Percentiles rank a stretch among this genome's conserved stretches.
phyloP scores from a whole-genome alignment of 2,329 filamentous ascomycete species.

The Aspergillus latus region DNA sequence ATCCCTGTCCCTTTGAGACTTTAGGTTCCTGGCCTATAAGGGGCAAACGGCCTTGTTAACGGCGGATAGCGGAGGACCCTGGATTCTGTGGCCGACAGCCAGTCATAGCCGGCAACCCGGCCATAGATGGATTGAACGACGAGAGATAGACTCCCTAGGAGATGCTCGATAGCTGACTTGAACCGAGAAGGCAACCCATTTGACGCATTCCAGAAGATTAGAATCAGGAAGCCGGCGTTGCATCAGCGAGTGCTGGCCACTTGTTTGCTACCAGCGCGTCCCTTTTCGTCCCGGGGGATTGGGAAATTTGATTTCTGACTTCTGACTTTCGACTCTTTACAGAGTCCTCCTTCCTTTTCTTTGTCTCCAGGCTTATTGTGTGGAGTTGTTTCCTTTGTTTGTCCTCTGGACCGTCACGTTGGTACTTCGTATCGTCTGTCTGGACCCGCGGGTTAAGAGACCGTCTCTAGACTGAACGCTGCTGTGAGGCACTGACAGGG shows the following conservation, averaged over 20 bases:
- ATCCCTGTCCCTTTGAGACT: not conserved
- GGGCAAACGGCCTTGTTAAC: not conserved
- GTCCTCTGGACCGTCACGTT: not conserved
- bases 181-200: not conserved
- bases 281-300: not conserved
- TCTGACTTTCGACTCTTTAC: not conserved
- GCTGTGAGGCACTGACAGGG: not conserved
- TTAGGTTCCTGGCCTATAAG: slow-evolving; percentile 3
- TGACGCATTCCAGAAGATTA: slow-evolving; percentile 5
- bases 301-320: slow-evolving; percentile 2
- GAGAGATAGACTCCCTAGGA: not conserved
- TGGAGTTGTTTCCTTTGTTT: slow-evolving; percentile 6
- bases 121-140: not conserved
- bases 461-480: not conserved
- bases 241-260: not conserved
- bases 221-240: not conserved
- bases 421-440: not conserved
- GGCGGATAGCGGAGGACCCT: slow-evolving; percentile 3
- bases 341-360: not conserved
- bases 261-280: slow-evolving; percentile 8
- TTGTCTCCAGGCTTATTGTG: slow-evolving; percentile 4
- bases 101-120: not conserved
- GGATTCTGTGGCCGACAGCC: not conserved
- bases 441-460: not conserved
- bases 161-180: too few relatives aligned